phyloP scores from a whole-genome alignment of 2,329 filamentous ascomycete species.

The Nigrospora oryzae region DNA sequence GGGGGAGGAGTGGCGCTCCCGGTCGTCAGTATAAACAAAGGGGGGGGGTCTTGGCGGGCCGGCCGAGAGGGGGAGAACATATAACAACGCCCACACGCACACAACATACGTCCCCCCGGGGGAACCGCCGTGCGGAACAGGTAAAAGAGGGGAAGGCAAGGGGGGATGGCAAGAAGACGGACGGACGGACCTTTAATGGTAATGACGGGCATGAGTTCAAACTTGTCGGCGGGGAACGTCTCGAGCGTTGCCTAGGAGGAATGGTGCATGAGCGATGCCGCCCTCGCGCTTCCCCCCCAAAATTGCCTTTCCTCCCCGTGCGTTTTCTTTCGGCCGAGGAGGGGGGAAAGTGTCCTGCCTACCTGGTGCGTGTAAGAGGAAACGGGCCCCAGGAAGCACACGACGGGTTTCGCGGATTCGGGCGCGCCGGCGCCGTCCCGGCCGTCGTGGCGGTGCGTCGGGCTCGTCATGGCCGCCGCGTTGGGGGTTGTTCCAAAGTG shows the following conservation, averaged over 20 bases:
- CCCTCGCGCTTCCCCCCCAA: no score
- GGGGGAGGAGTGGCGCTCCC: background rate
- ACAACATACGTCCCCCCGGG: background rate
- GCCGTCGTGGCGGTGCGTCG: no score
- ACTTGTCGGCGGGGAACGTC: conserved; percentile 38
- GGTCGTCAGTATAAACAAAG: no score
- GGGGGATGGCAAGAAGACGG: no score
- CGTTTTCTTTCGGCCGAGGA: background rate
- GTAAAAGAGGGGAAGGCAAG: background rate
- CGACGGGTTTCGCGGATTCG: conserved; percentile 24
- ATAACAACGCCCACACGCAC: background rate
- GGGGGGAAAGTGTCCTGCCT: conserved; percentile 8
- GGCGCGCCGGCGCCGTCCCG: no score
- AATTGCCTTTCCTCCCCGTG: no score
- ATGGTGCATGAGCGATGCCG: background rate
- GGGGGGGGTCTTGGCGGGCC: background rate
- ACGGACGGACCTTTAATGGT: conserved; percentile 36
- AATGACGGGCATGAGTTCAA: conserved; percentile 38
- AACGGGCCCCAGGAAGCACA: conserved; percentile 40
- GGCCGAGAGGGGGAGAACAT: background rate
- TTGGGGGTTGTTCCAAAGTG: no score
- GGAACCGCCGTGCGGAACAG: background rate
- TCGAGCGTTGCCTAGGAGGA: conserved; percentile 32
- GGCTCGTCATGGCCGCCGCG: no score
- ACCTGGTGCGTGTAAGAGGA: conserved; percentile 45